Conservation (phyloP, 345 rosid genomes). For the Salix brachista region DNA sequence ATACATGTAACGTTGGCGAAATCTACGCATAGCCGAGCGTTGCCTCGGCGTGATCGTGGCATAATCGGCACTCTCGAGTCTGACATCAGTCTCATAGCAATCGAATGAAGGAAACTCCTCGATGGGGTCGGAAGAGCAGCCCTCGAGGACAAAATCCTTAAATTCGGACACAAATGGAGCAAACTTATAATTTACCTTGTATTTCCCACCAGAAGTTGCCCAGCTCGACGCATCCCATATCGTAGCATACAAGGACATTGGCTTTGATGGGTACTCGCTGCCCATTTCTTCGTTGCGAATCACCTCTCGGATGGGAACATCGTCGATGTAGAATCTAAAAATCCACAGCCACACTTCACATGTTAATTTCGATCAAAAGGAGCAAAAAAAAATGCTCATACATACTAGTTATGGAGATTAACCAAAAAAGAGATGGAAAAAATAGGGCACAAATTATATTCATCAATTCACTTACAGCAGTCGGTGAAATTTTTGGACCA, state of each 20-base stretch:
- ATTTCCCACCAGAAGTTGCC: slow-evolving; percentile 85
- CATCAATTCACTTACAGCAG: no score
- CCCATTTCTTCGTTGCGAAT: slow-evolving; percentile 64
- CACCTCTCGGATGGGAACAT: slow-evolving; percentile 79
- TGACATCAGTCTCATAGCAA: slow-evolving; percentile 31
- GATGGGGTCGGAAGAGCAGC: slow-evolving; percentile 67
- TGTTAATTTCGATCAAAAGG: not conserved
- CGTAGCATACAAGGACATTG: slow-evolving; percentile 84
- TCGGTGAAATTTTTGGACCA: no score
- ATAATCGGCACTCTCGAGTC: slow-evolving; percentile 42
- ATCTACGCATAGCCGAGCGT: slow-evolving; percentile 55
- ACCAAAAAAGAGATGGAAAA: not conserved
- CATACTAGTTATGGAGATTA: not conserved
- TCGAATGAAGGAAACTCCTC: slow-evolving; percentile 32
- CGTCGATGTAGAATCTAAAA: slow-evolving; percentile 79
- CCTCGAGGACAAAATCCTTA: slow-evolving; percentile 56
- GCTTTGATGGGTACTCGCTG: slow-evolving; percentile 72
- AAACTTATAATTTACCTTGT: slow-evolving; percentile 65
- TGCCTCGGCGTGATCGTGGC: slow-evolving; percentile 33
- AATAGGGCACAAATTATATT: no score
- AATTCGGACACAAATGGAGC: slow-evolving; percentile 75
- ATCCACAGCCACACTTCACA: not conserved
- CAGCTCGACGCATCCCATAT: slow-evolving; percentile 97
- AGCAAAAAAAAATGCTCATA: not conserved
- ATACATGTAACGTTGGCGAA: slow-evolving; percentile 73